phyloP scores from a whole-genome alignment of 139 green algal species.

The Tetradesmus obliquus region DNA sequence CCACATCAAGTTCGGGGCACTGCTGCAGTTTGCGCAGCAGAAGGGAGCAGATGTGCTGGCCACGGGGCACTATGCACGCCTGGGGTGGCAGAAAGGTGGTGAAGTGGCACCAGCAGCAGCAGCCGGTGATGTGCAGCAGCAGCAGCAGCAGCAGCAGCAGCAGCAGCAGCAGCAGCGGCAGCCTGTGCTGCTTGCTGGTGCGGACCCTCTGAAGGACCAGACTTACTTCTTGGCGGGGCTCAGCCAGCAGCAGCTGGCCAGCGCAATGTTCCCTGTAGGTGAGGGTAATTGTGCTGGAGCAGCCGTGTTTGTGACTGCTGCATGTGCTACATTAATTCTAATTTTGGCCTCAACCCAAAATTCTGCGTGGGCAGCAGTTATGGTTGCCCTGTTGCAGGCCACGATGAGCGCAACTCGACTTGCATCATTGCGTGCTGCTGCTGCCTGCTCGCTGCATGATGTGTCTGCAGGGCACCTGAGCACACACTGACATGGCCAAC shows the following conservation, averaged over 20 bases:
- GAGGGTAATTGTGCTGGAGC: not conserved
- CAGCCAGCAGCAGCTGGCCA: constrained; percentile 47
- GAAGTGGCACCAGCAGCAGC: not conserved
- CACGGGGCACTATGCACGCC: constrained; percentile 83
- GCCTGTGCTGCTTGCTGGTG: constrained; percentile 67
- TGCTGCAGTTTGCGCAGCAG: constrained; percentile 59
- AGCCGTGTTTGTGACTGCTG: not conserved
- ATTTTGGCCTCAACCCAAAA: too few relatives aligned
- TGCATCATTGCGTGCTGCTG: not conserved
- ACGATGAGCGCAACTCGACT: not conserved
- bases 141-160: constrained; percentile 3
- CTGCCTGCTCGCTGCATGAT: not conserved
- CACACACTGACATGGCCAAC: not conserved
- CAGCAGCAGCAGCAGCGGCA: not conserved
- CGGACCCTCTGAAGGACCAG: constrained; percentile 81
- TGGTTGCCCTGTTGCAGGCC: not conserved
- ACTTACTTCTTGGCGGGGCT: constrained; percentile 84
- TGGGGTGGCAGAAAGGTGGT: constrained; percentile 22
- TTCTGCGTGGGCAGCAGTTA: not conserved
- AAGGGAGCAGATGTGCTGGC: constrained; percentile 73
- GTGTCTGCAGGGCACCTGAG: not conserved
- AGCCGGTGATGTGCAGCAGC: constrained; percentile 42
- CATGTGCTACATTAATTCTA: not conserved
- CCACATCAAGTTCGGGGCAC: constrained; percentile 86
- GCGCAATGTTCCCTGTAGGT: constrained; percentile 67